Base-by-base conservation (phyloP, 1,284 basidiomycete species). In the Malassezia equina region DNA sequence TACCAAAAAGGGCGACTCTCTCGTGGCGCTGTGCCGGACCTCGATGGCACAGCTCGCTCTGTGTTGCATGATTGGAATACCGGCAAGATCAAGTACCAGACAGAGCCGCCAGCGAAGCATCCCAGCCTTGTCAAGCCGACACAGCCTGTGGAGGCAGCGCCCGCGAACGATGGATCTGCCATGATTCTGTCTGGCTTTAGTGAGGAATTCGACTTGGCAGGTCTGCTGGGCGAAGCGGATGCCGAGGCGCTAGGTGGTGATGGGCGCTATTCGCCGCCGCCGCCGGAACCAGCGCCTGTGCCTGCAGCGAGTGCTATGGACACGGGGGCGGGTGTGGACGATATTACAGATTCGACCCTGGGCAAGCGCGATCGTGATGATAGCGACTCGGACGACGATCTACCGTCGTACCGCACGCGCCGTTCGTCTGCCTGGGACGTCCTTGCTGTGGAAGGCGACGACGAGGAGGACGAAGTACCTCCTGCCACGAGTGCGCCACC, bases 21-120 rank as follows among this genome's bases (percentile, higher is more conserved):
- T 5, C 46, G 58, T 4, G 91, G 91, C 28, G 93, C 91, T 52
- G 85, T 90, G 2, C 90, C 93, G 0, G 90, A 96, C 75, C 75
- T 93, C 17, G 82, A 86, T 43, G 81, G 84, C 0, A 82, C 88
- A 0, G 90, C 90, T 0, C 83, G 88, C 27, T 83, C 85, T 13
- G 81, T 96, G n/a, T 76, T 98, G 4, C 82, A 81, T 44, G 93
- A 98, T 74, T 96, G 93, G 91, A 96, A 96, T 71, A 83, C 88
- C 61, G 90, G 95, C 67, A 90, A 90, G 71, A 95, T 96, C 24
- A 85, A 86, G 0, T 96, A 89, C 77, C 86, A 81, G 76, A 88
- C 88, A 1, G 75, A 78, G 1, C 88, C 90, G 2, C 91, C 93
- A 0, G 70, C 78, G 2, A 73, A 87, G 2, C 88, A 47, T 27